Conservation (phyloP, 108 stramenopile species). For the Chaetoceros tenuissimus region DNA sequence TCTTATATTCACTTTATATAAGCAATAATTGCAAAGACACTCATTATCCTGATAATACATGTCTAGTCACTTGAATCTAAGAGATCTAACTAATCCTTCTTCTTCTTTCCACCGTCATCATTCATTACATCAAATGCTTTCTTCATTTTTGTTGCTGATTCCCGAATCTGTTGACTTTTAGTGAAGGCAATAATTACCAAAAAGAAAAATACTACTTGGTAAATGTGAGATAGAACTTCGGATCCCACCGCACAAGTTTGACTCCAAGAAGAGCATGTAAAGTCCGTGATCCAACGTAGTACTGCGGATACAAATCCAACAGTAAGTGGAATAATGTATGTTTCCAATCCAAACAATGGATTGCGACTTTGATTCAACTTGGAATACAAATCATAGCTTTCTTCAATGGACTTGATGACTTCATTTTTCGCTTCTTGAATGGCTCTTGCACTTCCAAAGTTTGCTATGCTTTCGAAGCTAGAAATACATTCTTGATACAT, state of each 20-base stretch:
- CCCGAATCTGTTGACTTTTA: constrained; percentile 64
- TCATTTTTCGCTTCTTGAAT: constrained; percentile 57
- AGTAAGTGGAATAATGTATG: constrained; percentile 74
- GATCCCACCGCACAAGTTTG: constrained; percentile 61
- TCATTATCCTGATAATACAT: no score
- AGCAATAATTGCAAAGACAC: no score
- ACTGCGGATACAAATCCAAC: constrained; percentile 73
- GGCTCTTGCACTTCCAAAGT: constrained; percentile 77
- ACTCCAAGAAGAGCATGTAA: constrained; percentile 70
- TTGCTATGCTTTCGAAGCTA: constrained; percentile 85
- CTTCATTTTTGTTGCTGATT: constrained; percentile 33
- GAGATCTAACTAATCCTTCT: constrained; percentile 23
- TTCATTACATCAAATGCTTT: constrained; percentile 34
- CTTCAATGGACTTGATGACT: constrained; percentile 54
- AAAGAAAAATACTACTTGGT: constrained; percentile 72
- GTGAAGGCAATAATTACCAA: constrained; percentile 72
- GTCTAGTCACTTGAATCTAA: no score
- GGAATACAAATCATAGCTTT: constrained; percentile 58
- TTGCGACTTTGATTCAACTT: constrained; percentile 84
- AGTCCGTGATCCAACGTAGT: constrained; percentile 66
- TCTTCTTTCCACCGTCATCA: constrained; percentile 19
- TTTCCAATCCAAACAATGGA: constrained; percentile 83
- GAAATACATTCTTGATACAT: constrained; percentile 38
- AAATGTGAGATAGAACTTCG: constrained; percentile 73
- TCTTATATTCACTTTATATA: no score